Conservation (phyloP, 2,329 filamentous ascomycete species). For the Fusarium sp. region DNA sequence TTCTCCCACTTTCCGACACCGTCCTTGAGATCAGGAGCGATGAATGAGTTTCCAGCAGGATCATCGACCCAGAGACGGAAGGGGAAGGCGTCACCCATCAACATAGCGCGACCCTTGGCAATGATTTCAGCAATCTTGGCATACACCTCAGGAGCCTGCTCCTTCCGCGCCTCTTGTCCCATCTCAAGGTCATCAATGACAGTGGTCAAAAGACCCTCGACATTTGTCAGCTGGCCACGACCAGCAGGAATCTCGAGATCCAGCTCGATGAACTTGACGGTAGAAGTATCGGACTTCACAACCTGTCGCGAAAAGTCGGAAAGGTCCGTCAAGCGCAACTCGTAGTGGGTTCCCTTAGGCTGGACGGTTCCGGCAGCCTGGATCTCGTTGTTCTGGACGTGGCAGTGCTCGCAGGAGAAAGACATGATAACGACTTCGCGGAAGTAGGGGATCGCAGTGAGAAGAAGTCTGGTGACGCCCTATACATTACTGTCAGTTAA, state of each 20-base stretch:
- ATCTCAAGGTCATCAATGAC: conserved; percentile 84
- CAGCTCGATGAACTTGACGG: conserved; percentile 88
- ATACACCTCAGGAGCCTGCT: conserved; percentile 81
- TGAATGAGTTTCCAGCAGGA: conserved; percentile 95
- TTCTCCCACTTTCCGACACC: conserved; percentile 90
- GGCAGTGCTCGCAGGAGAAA: conserved; percentile 91
- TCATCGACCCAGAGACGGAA: conserved; percentile 93
- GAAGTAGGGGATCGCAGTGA: conserved; percentile 96
- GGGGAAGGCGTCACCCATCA: conserved; percentile 81
- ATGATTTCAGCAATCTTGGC: conserved; percentile 84
- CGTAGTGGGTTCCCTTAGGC: conserved; percentile 86
- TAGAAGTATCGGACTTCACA: conserved; percentile 89
- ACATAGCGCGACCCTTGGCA: conserved; percentile 78
- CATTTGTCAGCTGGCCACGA: conserved; percentile 90
- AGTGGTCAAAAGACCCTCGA: conserved; percentile 86
- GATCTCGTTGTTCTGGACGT: conserved; percentile 91
- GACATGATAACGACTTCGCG: conserved; percentile 98
- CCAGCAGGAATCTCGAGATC: conserved; percentile 94
- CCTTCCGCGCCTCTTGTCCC: conserved; percentile 85
- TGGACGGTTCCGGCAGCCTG: conserved; percentile 94
- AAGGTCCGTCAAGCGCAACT: conserved; percentile 78
- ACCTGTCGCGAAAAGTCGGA: conserved; percentile 87
- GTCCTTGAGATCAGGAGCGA: conserved; percentile 85
- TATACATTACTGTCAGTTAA: conserved; percentile 53
- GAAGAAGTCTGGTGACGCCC: conserved; percentile 87